Evolutionary conservation across 2,329 filamentous ascomycete species (phyloP).

Genomic region (Fusarium tuaranense): DNA sequence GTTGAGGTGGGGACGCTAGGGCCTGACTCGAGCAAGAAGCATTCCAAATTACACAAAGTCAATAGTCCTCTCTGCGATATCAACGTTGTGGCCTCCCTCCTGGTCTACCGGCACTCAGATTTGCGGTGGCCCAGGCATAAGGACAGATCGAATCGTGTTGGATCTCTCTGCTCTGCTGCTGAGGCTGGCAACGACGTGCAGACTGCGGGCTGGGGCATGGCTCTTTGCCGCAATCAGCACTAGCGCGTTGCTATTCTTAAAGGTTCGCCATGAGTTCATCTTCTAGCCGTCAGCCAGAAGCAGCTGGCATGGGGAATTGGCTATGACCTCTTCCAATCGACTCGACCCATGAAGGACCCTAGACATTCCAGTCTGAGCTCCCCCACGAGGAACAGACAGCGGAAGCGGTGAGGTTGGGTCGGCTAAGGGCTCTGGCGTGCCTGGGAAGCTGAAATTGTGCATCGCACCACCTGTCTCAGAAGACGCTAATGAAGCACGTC

Average conservation of each 20-base stretch:
- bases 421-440: constrained; percentile 27
- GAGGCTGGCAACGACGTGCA: constrained; percentile 21
- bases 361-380: neutral
- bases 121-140: neutral
- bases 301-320: neutral
- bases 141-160: constrained; percentile 5
- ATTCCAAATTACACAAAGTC: constrained; percentile 2
- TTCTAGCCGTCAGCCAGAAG: constrained; percentile 7
- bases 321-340: constrained; percentile 1
- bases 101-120: neutral
- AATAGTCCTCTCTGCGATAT: neutral
- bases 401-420: constrained; percentile 38
- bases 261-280: constrained; percentile 19
- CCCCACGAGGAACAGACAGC: neutral
- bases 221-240: constrained; percentile 12
- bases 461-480: constrained; percentile 32
- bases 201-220: constrained; percentile 17
- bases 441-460: constrained; percentile 37
- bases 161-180: neutral
- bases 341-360: neutral
- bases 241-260: constrained; percentile 38
- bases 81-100: neutral
- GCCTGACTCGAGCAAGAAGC: constrained; percentile 12
- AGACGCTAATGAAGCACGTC: constrained; percentile 38
- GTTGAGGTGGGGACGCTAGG: constrained; percentile 3